Conservation (phyloP, 441 rosid species). For the Mallotus repandus region DNA sequence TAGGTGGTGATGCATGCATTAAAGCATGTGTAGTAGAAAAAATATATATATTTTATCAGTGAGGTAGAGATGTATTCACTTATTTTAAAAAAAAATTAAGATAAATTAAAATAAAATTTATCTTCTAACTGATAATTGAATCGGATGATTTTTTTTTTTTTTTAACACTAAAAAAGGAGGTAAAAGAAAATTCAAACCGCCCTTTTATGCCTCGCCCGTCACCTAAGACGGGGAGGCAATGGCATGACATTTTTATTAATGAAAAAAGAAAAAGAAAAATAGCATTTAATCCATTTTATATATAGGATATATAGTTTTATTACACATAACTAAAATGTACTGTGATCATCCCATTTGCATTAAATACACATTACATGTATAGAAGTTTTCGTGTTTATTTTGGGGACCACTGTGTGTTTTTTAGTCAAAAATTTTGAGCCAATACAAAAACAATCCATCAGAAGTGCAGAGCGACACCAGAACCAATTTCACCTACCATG, state of each 20-base stretch:
- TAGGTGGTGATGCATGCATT: background rate
- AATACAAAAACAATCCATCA: background rate
- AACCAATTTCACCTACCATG: slow-evolving; percentile 8
- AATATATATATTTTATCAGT: too few species aligned
- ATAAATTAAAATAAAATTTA: too few species aligned
- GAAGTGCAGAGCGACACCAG: background rate
- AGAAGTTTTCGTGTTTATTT: background rate
- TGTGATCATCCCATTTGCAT: background rate
- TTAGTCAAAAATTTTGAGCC: background rate
- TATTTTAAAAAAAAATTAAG: too few species aligned
- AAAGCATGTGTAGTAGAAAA: too few species aligned
- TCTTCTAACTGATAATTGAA: too few species aligned
- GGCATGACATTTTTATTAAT: too few species aligned
- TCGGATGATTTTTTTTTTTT: too few species aligned
- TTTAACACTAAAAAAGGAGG: too few species aligned
- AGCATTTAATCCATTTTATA: background rate
- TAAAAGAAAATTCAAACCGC: too few species aligned
- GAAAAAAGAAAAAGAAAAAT: background rate
- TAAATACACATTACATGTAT: background rate
- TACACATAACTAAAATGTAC: background rate
- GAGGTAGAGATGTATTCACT: too few species aligned
- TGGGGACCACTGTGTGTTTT: background rate
- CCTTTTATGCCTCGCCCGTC: too few species aligned
- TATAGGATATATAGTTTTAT: background rate
- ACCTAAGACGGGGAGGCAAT: too few species aligned